A percentile compares a stretch with the other conserved stretches of the same genome.
These are phyloP conservation scores for Citropsis articulata DNA, from an alignment of 345 rosid genomes.

Conservation along the genomic window DNA sequence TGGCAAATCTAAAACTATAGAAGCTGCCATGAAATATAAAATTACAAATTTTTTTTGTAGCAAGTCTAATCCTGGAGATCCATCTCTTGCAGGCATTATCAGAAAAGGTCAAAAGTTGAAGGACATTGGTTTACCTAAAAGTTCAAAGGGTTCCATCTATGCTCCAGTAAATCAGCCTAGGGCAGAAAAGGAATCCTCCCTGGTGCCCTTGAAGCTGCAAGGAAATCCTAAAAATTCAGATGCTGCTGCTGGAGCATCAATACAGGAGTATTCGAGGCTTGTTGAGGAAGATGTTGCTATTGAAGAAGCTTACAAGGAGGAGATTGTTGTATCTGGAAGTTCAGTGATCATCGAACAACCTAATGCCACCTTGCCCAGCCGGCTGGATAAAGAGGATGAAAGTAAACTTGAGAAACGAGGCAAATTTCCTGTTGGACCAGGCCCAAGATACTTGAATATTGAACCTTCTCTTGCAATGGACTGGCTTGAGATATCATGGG, in stretches of 20 bases:
- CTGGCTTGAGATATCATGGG: constrained; percentile 96
- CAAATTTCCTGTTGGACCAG: constrained; percentile 35
- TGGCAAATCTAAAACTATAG: background rate
- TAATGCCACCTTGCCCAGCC: constrained; percentile 32
- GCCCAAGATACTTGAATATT: constrained; percentile 63
- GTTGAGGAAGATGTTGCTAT: constrained; percentile 23
- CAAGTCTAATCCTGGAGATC: background rate
- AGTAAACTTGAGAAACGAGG: constrained; percentile 34
- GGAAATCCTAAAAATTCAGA: constrained; percentile 24
- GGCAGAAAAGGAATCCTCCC: constrained; percentile 32
- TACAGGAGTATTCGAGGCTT: constrained; percentile 28
- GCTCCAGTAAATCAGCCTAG: constrained; percentile 31
- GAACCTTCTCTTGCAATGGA: constrained; percentile 98
- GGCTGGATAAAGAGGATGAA: constrained; percentile 39
- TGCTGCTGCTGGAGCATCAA: constrained; percentile 22
- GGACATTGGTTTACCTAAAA: constrained; percentile 24
- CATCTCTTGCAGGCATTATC: constrained; percentile 37
- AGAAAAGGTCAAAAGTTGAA: constrained; percentile 23
- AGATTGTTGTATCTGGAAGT: constrained; percentile 33
- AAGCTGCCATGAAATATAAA: background rate
- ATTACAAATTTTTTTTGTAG: background rate
- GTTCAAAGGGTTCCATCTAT: constrained; percentile 13
- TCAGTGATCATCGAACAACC: constrained; percentile 28
- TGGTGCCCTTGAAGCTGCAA: constrained; percentile 29
- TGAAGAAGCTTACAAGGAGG: constrained; percentile 34